Evolutionary conservation across 768 basidiomycete genomes (phyloP).

Genomic region (Auriscalpium vulgare): DNA sequence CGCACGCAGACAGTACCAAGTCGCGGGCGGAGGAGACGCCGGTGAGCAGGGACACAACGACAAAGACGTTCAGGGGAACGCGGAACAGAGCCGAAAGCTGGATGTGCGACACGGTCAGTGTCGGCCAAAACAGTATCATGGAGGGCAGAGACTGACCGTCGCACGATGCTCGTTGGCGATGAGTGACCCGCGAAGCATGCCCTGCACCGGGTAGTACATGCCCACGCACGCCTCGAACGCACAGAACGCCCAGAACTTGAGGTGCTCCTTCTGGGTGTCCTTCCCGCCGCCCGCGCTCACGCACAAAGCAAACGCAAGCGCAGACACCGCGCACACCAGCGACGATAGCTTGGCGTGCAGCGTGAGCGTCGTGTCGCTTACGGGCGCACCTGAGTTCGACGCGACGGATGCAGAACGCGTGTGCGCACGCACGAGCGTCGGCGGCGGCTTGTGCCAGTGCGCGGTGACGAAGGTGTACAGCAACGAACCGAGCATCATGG

Average conservation of each 20-base stretch:
- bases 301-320: constrained; percentile 45
- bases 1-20: constrained; percentile 50
- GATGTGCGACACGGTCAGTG: background rate
- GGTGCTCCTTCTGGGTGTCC: constrained; percentile 29
- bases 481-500: constrained; percentile 75
- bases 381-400: background rate
- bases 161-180: constrained; percentile 69
- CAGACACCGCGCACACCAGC: constrained; percentile 51
- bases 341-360: constrained; percentile 64
- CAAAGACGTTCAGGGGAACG: constrained; percentile 68
- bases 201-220: constrained; percentile 74
- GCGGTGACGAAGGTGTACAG: constrained; percentile 46
- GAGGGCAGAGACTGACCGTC: constrained; percentile 39
- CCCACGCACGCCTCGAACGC: constrained; percentile 71
- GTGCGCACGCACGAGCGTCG: constrained; percentile 8
- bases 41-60: constrained; percentile 59
- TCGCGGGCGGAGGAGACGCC: constrained; percentile 60
- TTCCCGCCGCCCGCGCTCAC: constrained; percentile 25
- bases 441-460: constrained; percentile 18
- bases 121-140: background rate
- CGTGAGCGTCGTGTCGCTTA: constrained; percentile 35
- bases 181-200: constrained; percentile 59
- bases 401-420: constrained; percentile 4
- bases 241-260: constrained; percentile 69
- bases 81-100: constrained; percentile 66